Base-by-base conservation (phyloP, 129 eudicot genomes). In the Chrysanthemum makinoi region DNA sequence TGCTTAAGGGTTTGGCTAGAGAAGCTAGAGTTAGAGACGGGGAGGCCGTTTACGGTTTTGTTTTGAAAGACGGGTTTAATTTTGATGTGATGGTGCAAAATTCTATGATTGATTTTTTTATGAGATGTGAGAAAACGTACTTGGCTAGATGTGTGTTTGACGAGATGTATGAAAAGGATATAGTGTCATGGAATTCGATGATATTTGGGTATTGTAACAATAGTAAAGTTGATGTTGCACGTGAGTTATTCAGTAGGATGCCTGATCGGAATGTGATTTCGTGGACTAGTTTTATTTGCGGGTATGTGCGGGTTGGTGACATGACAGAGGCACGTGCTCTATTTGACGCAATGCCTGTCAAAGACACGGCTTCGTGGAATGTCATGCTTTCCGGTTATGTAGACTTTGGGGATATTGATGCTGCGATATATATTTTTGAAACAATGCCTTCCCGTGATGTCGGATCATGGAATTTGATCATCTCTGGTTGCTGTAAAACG, bases 181-280 rank as follows among this genome's bases (percentile, higher is more conserved):
- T 69, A 3, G 86, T 85, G 71, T 75, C 89, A 6, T 85, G 89
- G 89, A 85, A 85, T 72, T 71, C 82, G 1, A 79, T 81, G 89
- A 72, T 85, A 68, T 79, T 62, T 35, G 86, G 89, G 52, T 81
- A 70, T 63, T 81, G 85, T 26, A 81, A 65, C 73, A 75, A 78
- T 22, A 80, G 80, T 43, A 75, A 59, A 59, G 48, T 70, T 7
- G 82, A 84, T 14, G 43, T 63, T 43, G 85, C 88, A 0, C 88
- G 83, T 49, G 73, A 84, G 46, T 47, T 74, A 59, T 22, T 82
- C 24, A 26, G 54, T 75, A 15, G 3, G 5, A 85, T 85, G 89
- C 64, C 77, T 6, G 84, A 85, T 15, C 79, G 70, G 30, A 85
- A 85, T 79, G 69, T 85, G 43, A 72, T 85, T 79, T 79, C 86